These are phyloP conservation scores for Letharia lupina DNA, from an alignment of 495 filamentous ascomycete genomes.

Conservation along the genomic window DNA sequence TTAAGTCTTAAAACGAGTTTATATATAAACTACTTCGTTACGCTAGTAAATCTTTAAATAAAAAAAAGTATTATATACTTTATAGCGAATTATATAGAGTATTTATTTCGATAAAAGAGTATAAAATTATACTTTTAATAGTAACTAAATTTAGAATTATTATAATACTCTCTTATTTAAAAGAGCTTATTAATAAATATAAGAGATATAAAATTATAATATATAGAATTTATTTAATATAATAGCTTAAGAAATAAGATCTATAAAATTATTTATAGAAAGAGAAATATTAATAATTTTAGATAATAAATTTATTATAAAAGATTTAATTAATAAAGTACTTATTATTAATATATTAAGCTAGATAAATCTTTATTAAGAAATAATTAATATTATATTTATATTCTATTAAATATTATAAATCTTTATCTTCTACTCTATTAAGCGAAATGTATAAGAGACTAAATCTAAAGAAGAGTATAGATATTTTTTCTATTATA, in stretches of 20 bases:
- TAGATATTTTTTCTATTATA: background rate
- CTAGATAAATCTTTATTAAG: background rate
- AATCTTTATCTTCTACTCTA: background rate
- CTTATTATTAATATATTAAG: background rate
- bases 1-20: slow-evolving; percentile 6
- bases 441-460: no score
- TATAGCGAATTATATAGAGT: slow-evolving; percentile 30
- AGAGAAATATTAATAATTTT: background rate
- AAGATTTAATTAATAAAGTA: background rate
- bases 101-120: slow-evolving; percentile 23
- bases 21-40: slow-evolving; percentile 1
- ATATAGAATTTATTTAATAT: slow-evolving; percentile 31
- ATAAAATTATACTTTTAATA: slow-evolving; percentile 30
- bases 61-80: slow-evolving; percentile 15
- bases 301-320: background rate
- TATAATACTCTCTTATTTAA: slow-evolving; percentile 28
- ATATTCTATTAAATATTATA: background rate
- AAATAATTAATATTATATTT: background rate
- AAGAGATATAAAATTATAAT: slow-evolving; percentile 25
- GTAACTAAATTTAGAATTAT: slow-evolving; percentile 27
- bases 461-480: background rate
- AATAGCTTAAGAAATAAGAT: slow-evolving; percentile 28
- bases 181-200: slow-evolving; percentile 30
- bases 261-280: background rate
- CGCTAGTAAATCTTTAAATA: background rate